Conservation (phyloP, 2,329 filamentous ascomycete species). For the Aureobasidium sp. region DNA sequence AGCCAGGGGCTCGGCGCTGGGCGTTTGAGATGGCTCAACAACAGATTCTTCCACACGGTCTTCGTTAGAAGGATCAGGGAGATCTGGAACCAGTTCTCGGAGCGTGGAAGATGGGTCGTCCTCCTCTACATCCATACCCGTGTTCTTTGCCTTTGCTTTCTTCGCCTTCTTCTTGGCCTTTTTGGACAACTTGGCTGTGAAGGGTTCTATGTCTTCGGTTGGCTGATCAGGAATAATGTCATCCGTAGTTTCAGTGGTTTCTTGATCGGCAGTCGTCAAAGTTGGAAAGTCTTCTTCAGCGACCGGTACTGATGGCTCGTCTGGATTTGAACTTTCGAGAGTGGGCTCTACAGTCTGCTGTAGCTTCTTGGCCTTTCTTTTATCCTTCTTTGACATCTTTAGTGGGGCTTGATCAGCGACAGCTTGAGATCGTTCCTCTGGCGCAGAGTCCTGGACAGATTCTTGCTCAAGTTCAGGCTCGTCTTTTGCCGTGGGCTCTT, state of each 20-base stretch:
- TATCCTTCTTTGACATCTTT: conserved; percentile 34
- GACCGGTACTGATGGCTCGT: not conserved
- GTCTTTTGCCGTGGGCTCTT: not conserved
- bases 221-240: too few relatives aligned
- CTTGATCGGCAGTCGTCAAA: not conserved
- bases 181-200: conserved; percentile 18
- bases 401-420: not conserved
- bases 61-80: not conserved
- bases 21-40: not conserved
- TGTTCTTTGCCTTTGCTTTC: not conserved
- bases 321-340: not conserved
- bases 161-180: conserved; percentile 21
- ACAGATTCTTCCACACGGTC: too few relatives aligned
- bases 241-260: not conserved
- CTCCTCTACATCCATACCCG: not conserved
- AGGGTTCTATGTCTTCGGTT: not conserved
- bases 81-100: not conserved
- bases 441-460: not conserved
- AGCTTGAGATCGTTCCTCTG: not conserved
- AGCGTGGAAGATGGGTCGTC: not conserved
- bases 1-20: not conserved
- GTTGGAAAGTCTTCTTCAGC: not conserved
- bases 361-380: conserved; percentile 29
- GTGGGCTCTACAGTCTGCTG: not conserved
- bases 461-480: conserved; percentile 5